Evolutionary conservation across 2,329 filamentous ascomycete species (phyloP), one percentile per base, ranked within the genome.

Genomic region (Fusarium sp.): DNA sequence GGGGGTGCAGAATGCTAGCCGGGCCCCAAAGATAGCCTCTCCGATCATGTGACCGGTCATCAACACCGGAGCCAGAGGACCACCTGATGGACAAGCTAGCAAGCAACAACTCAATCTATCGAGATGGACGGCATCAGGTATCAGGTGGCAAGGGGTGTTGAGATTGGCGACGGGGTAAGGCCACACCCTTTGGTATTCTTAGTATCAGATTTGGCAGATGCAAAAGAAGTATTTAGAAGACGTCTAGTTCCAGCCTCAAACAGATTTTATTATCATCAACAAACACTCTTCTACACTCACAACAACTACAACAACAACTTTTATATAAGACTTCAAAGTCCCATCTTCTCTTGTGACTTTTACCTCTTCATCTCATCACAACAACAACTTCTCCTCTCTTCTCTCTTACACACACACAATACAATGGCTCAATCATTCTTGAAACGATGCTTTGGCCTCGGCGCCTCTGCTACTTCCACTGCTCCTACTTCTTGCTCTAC

Each of bases 401-500:
- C 53, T 56, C 45, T 57, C 23, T n/a, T 37, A 59, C 43, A 48
- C 45, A 50, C 28, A 59, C 62, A 62, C 56, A 56, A 25, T 57
- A 70, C 59, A 63, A 77, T 78, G 73, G 63, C 67, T 40, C 66
- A 67, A 20, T 75, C 75, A 23, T 75, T 78, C 32, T 69, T 79
- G 43, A 80, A 78, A 64, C 77, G 69, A 65, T 82, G 80, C 66
- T 78, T 85, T 57, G 80, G 81, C 55, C 71, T 81, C 41, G 78
- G 78, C n/a, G 64, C 61, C 18, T 40, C 54, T 56, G n/a, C 66
- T 50, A 8, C 60, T 48, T 27, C 73, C 47, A 59, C 71, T 20
- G 55, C 66, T 23, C 12, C 55, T 25, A 54, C 16, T 32, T 51
- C 63, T 25, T 30, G 27, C 14, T 30, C 55, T 21, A 14, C 75